Evolutionary conservation across 2,329 filamentous ascomycete genomes (phyloP).

Genomic region (Leptographium flavum): DNA sequence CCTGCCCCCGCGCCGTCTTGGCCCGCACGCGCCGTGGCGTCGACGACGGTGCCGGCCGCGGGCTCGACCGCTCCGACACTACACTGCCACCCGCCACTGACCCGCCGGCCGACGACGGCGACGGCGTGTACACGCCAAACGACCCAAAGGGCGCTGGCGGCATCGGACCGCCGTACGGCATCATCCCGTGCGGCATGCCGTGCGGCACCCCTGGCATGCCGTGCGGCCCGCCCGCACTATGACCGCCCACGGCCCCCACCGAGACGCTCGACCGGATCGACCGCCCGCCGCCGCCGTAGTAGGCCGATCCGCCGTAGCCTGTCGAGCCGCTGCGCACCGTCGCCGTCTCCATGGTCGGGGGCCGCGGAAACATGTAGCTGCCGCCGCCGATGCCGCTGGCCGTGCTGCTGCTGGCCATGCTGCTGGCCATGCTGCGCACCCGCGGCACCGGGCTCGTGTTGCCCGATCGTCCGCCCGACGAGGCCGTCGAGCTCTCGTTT

Average conservation of each 20-base stretch:
- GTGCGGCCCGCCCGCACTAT: not conserved
- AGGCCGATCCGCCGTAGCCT: conserved; percentile 9
- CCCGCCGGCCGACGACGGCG: conserved; percentile 2
- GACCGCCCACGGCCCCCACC: conserved; percentile 7
- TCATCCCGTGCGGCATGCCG: too few species aligned
- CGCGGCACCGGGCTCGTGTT: conserved; percentile 13
- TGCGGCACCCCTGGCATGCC: too few species aligned
- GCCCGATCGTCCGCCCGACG: conserved; percentile 11
- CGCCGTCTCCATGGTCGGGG: conserved; percentile 11
- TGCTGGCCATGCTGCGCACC: too few species aligned
- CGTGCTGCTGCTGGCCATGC: not conserved
- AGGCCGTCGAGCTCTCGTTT: conserved; percentile 15
- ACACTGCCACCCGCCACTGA: conserved; percentile 9
- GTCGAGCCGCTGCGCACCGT: conserved; percentile 11
- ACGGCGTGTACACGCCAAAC: conserved; percentile 11
- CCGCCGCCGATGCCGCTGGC: not conserved
- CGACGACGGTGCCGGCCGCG: conserved; percentile 7
- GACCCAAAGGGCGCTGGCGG: conserved; percentile 3
- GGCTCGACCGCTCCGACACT: conserved; percentile 17
- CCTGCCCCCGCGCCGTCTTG: not conserved
- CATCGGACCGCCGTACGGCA: not conserved
- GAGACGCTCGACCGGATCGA: conserved; percentile 14
- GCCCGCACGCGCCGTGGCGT: not conserved
- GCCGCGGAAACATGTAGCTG: conserved; percentile 15
- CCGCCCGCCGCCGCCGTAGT: conserved; percentile 9